Evolutionary conservation across 176 grass and related monocot species (phyloP), one percentile per base, ranked within the genome.

Genomic region (Stipa capillata): DNA sequence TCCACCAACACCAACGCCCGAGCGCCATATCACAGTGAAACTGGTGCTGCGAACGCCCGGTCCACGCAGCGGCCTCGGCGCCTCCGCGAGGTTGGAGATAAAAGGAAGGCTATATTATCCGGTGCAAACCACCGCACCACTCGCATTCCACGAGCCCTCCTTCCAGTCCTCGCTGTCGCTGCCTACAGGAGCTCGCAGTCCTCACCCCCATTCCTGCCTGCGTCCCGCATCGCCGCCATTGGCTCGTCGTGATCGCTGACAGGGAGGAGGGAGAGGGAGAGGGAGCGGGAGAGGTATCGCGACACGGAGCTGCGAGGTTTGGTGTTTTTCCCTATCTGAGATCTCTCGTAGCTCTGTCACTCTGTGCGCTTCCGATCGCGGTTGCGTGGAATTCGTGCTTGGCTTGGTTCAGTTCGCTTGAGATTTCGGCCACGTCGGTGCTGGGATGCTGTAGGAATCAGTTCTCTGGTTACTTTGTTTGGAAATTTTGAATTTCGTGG

Each of bases 101-200:
- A 84, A 84, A 35, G 50, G 32, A 44, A 76, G 43, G 51, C 76
- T 89, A n/a, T n/a, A n/a, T n/a, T n/a, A 84, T 84, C 86, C 76
- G 41, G 59, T 66, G 29, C 48, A 66, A 65, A 55, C 8, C 37
- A 49, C 71, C 76, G 50, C 81, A 61, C 76, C 40, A 12, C 84
- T 67, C 39, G 57, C 17, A 47, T 58, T 24, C 63, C 63, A 77
- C 72, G 25, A 42, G 79, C n/a, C 20, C 18, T 16, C 39, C n/a
- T n/a, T 11, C 25, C 39, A 55, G 7, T 48, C 84, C 61, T 4
- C 40, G 37, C 5, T 4, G 14, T 25, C 12, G 56, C 47, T 39
- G 17, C 17, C 56, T 24, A n/a, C 25, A 9, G 13, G 13, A 21
- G 7, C 39, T 69, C 11, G 25, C 48, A 12, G 45, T 24, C 45